These are phyloP conservation scores for Castanopsis chinensis DNA, from an alignment of 306 rosid species.

Conservation along the genomic window DNA sequence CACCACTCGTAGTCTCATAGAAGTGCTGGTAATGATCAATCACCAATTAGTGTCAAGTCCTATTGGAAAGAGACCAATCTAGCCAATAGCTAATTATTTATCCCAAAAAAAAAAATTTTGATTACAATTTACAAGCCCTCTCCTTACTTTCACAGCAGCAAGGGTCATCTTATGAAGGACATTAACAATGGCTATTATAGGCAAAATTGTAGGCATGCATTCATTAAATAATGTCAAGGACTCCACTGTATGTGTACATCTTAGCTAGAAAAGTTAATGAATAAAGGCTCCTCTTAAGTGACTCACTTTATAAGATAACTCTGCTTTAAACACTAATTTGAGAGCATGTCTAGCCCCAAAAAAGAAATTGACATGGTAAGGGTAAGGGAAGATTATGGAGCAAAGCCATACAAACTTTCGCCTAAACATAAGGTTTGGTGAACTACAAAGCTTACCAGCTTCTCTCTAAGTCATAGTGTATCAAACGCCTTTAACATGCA, in stretches of 20 bases:
- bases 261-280: not conserved
- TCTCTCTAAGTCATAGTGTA: not conserved
- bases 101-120: no score
- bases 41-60: no score
- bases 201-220: not conserved
- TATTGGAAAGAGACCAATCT: no score
- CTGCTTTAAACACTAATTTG: not conserved
- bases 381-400: not conserved
- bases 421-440: not conserved
- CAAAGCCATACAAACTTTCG: not conserved
- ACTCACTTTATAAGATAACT: not conserved
- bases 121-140: not conserved
- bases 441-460: not conserved
- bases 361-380: not conserved
- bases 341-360: not conserved
- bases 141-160: not conserved
- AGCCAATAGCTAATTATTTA: no score
- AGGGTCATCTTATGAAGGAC: not conserved
- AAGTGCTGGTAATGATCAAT: no score
- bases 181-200: not conserved
- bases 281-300: not conserved
- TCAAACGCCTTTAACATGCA: constrained; percentile 9
- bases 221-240: not conserved
- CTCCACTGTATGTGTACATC: not conserved
- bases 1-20: no score